Conservation (phyloP, 2,329 filamentous ascomycete species). For the Blastomyces silverae region DNA sequence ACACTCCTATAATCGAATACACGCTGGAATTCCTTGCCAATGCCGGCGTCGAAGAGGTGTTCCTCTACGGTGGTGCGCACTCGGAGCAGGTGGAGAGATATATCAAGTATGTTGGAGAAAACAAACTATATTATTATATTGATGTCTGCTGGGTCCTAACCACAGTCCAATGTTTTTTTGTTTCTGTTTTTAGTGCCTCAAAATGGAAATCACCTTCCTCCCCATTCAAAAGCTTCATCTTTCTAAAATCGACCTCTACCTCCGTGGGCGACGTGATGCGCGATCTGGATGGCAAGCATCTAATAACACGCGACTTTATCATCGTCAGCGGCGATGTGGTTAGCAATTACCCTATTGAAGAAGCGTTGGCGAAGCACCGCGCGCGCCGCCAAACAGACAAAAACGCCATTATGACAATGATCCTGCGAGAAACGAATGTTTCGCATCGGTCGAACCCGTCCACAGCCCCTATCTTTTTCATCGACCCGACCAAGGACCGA, state of each 20-base stretch:
- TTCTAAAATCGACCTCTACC: slow-evolving; percentile 78
- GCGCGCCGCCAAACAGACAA: slow-evolving; percentile 75
- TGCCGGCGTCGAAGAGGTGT: slow-evolving; percentile 90
- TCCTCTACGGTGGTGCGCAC: slow-evolving; percentile 83
- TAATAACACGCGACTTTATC: slow-evolving; percentile 86
- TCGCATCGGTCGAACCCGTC: slow-evolving; percentile 71
- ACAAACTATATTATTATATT: background rate
- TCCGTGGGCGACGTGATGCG: slow-evolving; percentile 92
- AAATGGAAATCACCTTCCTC: slow-evolving; percentile 67
- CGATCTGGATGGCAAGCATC: slow-evolving; percentile 76
- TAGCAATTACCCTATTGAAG: slow-evolving; percentile 79
- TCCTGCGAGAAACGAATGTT: slow-evolving; percentile 69
- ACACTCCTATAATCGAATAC: slow-evolving; percentile 93
- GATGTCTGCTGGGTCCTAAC: background rate
- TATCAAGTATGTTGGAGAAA: slow-evolving; percentile 50
- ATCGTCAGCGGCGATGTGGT: slow-evolving; percentile 89
- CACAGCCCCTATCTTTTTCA: slow-evolving; percentile 73
- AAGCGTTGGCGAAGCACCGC: slow-evolving; percentile 69
- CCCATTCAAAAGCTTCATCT: slow-evolving; percentile 72
- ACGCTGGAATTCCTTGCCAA: slow-evolving; percentile 93
- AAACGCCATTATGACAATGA: slow-evolving; percentile 96
- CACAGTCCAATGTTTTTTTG: background rate
- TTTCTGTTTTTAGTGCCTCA: slow-evolving; percentile 50
- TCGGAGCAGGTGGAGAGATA: slow-evolving; percentile 82
- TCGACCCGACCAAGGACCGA: slow-evolving; percentile 70